phyloP scores from a whole-genome alignment of 257 asterid genomes.

The Solanum bulbocastanum region DNA sequence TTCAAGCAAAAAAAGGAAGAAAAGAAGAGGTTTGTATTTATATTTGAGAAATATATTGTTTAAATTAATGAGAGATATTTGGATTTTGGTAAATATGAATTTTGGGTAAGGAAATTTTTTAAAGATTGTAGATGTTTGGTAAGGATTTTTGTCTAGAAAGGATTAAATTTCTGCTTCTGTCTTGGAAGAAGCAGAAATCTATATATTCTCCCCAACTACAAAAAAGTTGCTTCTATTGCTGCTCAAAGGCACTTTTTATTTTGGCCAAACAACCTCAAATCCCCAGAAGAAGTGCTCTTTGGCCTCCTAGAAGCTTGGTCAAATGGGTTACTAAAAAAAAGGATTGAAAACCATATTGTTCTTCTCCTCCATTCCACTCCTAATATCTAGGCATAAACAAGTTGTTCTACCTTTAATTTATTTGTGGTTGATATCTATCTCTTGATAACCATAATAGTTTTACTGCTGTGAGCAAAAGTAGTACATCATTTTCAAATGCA shows the following conservation, averaged over 20 bases:
- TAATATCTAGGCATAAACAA: neutral
- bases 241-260: neutral
- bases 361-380: neutral
- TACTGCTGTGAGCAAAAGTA: neutral
- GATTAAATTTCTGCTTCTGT: neutral
- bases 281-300: neutral
- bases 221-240: neutral
- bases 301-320: neutral
- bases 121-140: neutral
- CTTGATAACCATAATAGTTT: neutral
- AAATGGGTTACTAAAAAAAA: neutral
- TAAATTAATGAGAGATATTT: neutral
- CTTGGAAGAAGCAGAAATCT: neutral
- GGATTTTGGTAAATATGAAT: neutral
- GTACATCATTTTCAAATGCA: neutral
- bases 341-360: neutral
- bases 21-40: neutral
- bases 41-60: neutral
- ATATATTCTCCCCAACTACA: neutral
- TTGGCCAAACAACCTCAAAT: neutral
- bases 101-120: neutral
- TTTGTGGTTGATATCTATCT: neutral
- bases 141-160: neutral
- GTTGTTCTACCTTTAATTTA: neutral
- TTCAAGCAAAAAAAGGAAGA: neutral